phyloP scores from a whole-genome alignment of 2,329 filamentous ascomycete species.

The Arthrobotrys iridis region DNA sequence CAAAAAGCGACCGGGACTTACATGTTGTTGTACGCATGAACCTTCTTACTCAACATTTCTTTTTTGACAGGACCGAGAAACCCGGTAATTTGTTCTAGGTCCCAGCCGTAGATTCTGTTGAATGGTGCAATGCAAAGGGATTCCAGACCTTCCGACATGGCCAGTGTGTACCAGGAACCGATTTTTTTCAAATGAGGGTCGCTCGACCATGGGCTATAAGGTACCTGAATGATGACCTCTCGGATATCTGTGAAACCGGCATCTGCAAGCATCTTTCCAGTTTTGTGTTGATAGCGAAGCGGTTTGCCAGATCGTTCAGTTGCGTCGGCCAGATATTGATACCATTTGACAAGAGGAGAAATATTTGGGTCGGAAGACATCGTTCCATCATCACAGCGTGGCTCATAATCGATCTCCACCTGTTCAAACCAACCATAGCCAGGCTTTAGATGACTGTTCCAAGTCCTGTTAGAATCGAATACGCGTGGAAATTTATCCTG shows the following conservation, averaged over 20 bases:
- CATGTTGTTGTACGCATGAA: slow-evolving; percentile 79
- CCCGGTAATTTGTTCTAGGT: slow-evolving; percentile 70
- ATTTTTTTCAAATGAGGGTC: slow-evolving; percentile 74
- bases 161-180: slow-evolving; percentile 84
- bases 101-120: slow-evolving; percentile 72
- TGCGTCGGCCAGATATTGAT: slow-evolving; percentile 72
- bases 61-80: slow-evolving; percentile 72
- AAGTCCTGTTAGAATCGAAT: neutral
- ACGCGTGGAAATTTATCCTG: neutral
- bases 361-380: slow-evolving; percentile 67
- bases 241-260: slow-evolving; percentile 83
- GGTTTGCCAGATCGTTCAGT: slow-evolving; percentile 74
- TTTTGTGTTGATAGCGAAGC: slow-evolving; percentile 72
- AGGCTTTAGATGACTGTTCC: slow-evolving; percentile 76
- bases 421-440: slow-evolving; percentile 82
- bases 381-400: slow-evolving; percentile 75
- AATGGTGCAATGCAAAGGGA: slow-evolving; percentile 79
- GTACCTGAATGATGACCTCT: slow-evolving; percentile 74
- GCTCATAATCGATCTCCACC: slow-evolving; percentile 85
- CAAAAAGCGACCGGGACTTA: slow-evolving; percentile 65
- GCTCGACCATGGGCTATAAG: slow-evolving; percentile 77
- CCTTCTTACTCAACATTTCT: slow-evolving; percentile 75
- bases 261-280: slow-evolving; percentile 70
- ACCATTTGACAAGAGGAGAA: slow-evolving; percentile 71
- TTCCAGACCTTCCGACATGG: slow-evolving; percentile 76